Evolutionary conservation across 176 grass and related monocot genomes (phyloP).

Genomic region (Cocos nucifera): DNA sequence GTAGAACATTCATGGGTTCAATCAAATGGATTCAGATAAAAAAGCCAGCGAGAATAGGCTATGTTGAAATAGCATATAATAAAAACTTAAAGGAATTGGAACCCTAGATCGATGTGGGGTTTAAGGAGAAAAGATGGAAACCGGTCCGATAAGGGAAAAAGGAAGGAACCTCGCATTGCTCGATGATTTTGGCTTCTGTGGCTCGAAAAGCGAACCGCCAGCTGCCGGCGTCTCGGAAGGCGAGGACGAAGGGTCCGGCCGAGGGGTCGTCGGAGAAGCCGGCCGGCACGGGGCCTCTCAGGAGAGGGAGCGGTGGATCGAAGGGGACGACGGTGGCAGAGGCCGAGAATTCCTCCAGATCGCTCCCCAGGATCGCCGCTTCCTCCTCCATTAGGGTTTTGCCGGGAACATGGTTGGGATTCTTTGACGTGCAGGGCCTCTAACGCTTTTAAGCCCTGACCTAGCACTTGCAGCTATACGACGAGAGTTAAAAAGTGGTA

Average conservation of each 20-base stretch:
- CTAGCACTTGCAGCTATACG: too few relatives aligned
- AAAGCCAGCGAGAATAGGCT: too few relatives aligned
- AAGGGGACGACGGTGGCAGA: constrained; percentile 30
- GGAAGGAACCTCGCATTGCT: constrained; percentile 30
- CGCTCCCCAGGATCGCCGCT: constrained; percentile 14
- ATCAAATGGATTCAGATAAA: too few relatives aligned
- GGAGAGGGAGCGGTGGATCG: constrained; percentile 29
- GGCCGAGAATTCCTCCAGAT: constrained; percentile 24
- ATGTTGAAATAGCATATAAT: too few relatives aligned
- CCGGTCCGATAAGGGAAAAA: neutral
- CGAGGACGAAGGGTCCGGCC: constrained; percentile 34
- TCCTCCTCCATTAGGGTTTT: neutral
- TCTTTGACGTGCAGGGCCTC: too few relatives aligned
- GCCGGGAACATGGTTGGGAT: too few relatives aligned
- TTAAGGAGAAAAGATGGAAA: constrained; percentile 1
- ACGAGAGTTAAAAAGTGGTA: too few relatives aligned
- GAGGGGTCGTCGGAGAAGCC: constrained; percentile 22
- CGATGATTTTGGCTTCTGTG: constrained; percentile 20
- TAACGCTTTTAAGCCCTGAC: too few relatives aligned
- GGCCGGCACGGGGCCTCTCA: constrained; percentile 20
- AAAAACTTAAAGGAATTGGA: too few relatives aligned
- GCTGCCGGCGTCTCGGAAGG: constrained; percentile 17
- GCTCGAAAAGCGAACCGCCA: constrained; percentile 29
- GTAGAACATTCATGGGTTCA: too few relatives aligned
- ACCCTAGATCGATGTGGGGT: neutral